Base-by-base conservation (phyloP, 1,284 basidiomycete species). In the Austropuccinia psidii region DNA sequence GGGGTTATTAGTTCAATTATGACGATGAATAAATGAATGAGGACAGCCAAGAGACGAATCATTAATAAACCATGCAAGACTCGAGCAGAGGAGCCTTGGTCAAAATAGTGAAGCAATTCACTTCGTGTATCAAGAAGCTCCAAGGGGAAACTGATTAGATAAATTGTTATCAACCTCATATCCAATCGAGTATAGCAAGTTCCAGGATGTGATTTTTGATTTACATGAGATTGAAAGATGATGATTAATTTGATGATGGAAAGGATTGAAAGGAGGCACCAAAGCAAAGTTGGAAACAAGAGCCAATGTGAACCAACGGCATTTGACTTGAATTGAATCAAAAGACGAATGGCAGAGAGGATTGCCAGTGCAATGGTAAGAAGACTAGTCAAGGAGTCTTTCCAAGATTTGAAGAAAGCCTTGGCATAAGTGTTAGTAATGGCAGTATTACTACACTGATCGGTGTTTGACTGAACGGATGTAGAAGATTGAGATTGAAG, bases 331-430 rank as follows among this genome's bases (percentile, higher is more conserved):
- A 49, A 37, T 52, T 52, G 17, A 27, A 52, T 49, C 4, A 41
- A n/a, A 24, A 50, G 41, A 29, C 62, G 62, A 21, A 49, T 49
- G 19, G 41, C 17, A 19, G 64, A 33, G n/a, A 33, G 50, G 45
- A 52, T 33, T 15, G 41, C 31, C 8, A 66, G 49, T 52, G 47
- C 62, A 39, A 66, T 31, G 29, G 47, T 66, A 17, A 45, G 52
- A 39, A 35, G 47, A 15, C 31, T 52, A 33, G 52, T 66, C 1
- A 24, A 35, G 47, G 52, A 35, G 37, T 66, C 62, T 49, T 66
- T 66, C 62, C 62, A 66, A 8, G 64, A 66, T 66, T 27, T 52
- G 15, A 52, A 21, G 11, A 66, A 33, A 33, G 64, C 64, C 33
- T 31, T 52, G 9, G 21, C 37, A 52, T 39, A 66, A 49, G 17